Evolutionary conservation across 176 grass and related monocot species (phyloP).

Genomic region (Zoysia japonica): DNA sequence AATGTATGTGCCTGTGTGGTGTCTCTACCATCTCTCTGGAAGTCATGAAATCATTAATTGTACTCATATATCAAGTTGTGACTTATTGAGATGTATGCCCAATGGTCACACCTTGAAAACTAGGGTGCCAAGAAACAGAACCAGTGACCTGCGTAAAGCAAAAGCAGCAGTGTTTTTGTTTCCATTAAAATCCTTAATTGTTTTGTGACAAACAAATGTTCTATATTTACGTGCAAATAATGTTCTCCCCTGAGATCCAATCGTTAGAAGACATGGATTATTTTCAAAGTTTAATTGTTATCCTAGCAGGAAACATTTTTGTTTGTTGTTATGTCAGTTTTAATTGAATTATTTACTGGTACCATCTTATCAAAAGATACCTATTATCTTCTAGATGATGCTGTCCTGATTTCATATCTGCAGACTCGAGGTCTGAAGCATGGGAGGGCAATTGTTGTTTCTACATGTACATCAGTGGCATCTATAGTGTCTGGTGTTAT

Average conservation of each 20-base stretch:
- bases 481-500: slow-evolving; percentile 92
- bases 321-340: slow-evolving; percentile 6
- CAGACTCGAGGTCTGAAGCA: slow-evolving; percentile 97
- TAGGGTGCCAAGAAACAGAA: neutral
- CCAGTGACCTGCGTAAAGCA: neutral
- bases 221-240: neutral
- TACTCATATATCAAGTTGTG: slow-evolving; percentile 22
- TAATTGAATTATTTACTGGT: slow-evolving; percentile 1
- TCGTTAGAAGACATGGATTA: neutral
- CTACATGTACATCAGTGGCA: slow-evolving; percentile 90
- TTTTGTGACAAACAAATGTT: neutral
- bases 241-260: neutral
- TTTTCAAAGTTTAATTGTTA: slow-evolving; percentile 4
- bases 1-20: neutral
- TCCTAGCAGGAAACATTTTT: neutral
- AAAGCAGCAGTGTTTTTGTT: neutral
- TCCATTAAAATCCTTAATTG: neutral
- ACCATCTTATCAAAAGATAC: neutral
- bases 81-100: neutral
- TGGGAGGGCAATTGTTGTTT: slow-evolving; percentile 98
- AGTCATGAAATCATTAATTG: neutral
- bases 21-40: slow-evolving; percentile 14
- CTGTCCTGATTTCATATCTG: slow-evolving; percentile 9
- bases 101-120: neutral
- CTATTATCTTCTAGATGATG: neutral